Base-by-base conservation (phyloP, 495 filamentous ascomycete species). In the Trichoderma virens region DNA sequence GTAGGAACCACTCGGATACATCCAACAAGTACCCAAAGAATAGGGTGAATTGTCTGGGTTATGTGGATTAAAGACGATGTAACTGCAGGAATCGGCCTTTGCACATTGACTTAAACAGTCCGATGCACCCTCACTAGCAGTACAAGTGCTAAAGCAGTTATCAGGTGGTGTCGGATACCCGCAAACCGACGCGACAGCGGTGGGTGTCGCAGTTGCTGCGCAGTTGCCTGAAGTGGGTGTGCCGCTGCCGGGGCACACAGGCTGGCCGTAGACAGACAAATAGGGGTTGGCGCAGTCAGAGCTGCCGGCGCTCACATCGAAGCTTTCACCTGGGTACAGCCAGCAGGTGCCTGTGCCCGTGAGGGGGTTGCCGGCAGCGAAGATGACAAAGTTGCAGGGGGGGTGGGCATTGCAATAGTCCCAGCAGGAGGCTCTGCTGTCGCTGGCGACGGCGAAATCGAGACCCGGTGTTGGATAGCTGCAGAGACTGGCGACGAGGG, bases 341-440 rank as follows among this genome's bases (percentile, higher is more conserved):
- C 51, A 25, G 51, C 51, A 59, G 51, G 23, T 59, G 51, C 51
- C 51, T 25, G 20, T 25, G 51, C 51, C 51, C 5, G 28, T 25
- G 51, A 3, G 13, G 11, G 51, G 51, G 28, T 59, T 59, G 16
- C 51, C 51, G 23, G 51, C 23, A 1, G 1, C 20, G 51, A 59
- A 59, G 51, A 30, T 59, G 51, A 59, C 51, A 59, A 59, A 59
- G 51, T 59, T 30, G 51, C 51, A 59, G 51, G 51, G 51, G 11
- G 20, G 51, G 51, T 59, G 20, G 23, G 20, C 51, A 25, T 5
- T 14, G 51, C 51, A 59, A 30, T 59, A 59, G 23, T 25, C 13
- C 51, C 51, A 59, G 51, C 51, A 59, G 13, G 5, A 25, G 28
- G 51, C 51, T 30, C n/a, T 59, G 51, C 51, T 20, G 23, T 59